Conservation (phyloP, 108 stramenopile species). For the Cyclotella cryptica region DNA sequence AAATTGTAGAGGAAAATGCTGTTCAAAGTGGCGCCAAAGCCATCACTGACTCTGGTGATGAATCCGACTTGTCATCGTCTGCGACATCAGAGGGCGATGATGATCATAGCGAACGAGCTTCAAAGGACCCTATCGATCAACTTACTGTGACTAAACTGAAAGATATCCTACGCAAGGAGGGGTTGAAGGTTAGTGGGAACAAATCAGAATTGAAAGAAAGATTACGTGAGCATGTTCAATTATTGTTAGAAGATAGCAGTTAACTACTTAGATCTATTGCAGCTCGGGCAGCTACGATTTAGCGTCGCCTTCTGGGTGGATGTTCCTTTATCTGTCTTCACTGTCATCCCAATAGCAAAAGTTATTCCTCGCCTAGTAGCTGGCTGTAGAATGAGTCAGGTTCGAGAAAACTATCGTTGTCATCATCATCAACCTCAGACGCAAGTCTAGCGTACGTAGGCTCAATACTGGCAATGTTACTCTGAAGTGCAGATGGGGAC, state of each 20-base stretch:
- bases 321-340: neutral
- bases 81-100: slow-evolving; percentile 7
- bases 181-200: slow-evolving; percentile 74
- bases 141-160: slow-evolving; percentile 82
- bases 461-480: slow-evolving; percentile 24
- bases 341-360: neutral
- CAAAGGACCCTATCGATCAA: slow-evolving; percentile 71
- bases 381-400: slow-evolving; percentile 58
- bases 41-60: slow-evolving; percentile 13
- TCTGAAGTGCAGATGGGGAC: slow-evolving; percentile 32
- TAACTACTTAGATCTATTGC: neutral
- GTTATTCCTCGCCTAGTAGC: slow-evolving; percentile 45
- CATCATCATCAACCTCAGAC: slow-evolving; percentile 37
- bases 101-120: slow-evolving; percentile 11
- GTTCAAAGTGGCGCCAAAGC: neutral
- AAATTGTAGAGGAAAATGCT: slow-evolving; percentile 1
- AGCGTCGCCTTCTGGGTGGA: neutral
- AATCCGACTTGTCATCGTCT: neutral
- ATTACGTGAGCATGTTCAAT: slow-evolving; percentile 73
- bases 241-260: slow-evolving; percentile 52
- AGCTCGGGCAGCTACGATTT: too few species aligned
- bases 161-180: slow-evolving; percentile 71
- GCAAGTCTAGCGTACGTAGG: slow-evolving; percentile 41
- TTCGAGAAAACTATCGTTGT: slow-evolving; percentile 39
- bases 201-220: slow-evolving; percentile 83